Evolutionary conservation across 2,329 filamentous ascomycete genomes (phyloP).

Genomic region (Hypoxylon sp.): DNA sequence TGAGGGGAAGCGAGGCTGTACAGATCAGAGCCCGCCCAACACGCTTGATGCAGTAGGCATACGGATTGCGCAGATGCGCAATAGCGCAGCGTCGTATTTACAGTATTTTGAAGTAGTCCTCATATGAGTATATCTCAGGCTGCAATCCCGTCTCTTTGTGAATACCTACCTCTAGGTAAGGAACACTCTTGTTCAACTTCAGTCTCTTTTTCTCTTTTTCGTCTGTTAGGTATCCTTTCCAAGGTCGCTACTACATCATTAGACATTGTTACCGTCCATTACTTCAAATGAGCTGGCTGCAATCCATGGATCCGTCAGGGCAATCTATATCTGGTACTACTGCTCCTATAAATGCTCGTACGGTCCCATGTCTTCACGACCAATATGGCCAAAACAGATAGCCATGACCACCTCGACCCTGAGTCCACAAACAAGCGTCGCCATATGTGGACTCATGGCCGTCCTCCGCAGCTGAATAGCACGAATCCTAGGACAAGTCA

Average conservation of each 20-base stretch:
- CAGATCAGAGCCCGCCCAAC: slow-evolving; percentile 6
- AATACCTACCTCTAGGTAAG: too few relatives aligned
- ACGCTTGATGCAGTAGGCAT: not conserved
- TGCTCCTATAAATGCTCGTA: not conserved
- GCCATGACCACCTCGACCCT: not conserved
- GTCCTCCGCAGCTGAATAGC: not conserved
- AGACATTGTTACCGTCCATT: too few relatives aligned
- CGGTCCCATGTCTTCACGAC: too few relatives aligned
- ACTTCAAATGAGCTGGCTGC: too few relatives aligned
- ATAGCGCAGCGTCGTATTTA: slow-evolving; percentile 21
- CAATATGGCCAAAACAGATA: slow-evolving; percentile 11
- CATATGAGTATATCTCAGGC: slow-evolving; percentile 8
- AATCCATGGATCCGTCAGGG: slow-evolving; percentile 5
- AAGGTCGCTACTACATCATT: not conserved
- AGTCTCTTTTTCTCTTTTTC: not conserved
- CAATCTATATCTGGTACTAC: slow-evolving; percentile 1
- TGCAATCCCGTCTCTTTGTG: not conserved
- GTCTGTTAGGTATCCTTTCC: not conserved
- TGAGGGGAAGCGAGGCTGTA: slow-evolving; percentile 18
- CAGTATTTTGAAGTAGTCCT: not conserved
- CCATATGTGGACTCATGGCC: too few relatives aligned
- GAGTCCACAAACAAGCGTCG: not conserved
- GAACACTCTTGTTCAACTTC: not conserved
- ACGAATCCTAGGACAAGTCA: too few relatives aligned
- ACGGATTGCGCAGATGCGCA: slow-evolving; percentile 34